A percentile compares a stretch with the other conserved stretches of the same genome.
phyloP scores from a whole-genome alignment of 495 filamentous ascomycete species.

The Penicillium robsamsonii region DNA sequence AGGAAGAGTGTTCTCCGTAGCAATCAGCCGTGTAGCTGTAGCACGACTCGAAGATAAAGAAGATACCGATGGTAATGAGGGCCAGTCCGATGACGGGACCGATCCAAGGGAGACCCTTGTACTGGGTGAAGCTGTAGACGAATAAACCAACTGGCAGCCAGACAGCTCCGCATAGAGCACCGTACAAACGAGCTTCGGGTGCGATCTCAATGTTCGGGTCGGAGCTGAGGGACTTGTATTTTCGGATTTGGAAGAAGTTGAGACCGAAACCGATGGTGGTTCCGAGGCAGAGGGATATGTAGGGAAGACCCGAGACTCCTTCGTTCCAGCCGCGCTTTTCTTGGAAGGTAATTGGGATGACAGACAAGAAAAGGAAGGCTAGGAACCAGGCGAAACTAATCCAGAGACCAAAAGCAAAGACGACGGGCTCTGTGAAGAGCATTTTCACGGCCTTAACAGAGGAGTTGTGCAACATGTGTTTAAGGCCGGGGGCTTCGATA shows the following conservation, averaged over 20 bases:
- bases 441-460: conserved; percentile 62
- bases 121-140: conserved; percentile 78
- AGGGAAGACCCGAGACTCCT: conserved; percentile 69
- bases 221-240: conserved; percentile 61
- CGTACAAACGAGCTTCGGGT: conserved; percentile 54
- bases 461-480: conserved; percentile 40
- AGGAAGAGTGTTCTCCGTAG: conserved; percentile 45
- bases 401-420: conserved; percentile 70
- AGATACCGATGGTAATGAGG: conserved; percentile 45
- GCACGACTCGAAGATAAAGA: conserved; percentile 47
- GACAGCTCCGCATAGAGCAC: conserved; percentile 63
- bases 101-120: conserved; percentile 58
- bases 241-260: conserved; percentile 55
- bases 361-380: conserved; percentile 74
- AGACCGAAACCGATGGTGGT: conserved; percentile 59
- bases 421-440: conserved; percentile 70
- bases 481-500: conserved; percentile 37
- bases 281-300: conserved; percentile 66
- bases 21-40: conserved; percentile 47
- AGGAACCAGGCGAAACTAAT: conserved; percentile 72
- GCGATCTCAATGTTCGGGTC: conserved; percentile 53
- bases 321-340: conserved; percentile 65
- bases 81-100: conserved; percentile 58
- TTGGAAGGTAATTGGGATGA: conserved; percentile 69
- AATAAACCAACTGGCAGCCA: conserved; percentile 73